phyloP scores from a whole-genome alignment of 768 basidiomycete species.

The Collybia nuda region DNA sequence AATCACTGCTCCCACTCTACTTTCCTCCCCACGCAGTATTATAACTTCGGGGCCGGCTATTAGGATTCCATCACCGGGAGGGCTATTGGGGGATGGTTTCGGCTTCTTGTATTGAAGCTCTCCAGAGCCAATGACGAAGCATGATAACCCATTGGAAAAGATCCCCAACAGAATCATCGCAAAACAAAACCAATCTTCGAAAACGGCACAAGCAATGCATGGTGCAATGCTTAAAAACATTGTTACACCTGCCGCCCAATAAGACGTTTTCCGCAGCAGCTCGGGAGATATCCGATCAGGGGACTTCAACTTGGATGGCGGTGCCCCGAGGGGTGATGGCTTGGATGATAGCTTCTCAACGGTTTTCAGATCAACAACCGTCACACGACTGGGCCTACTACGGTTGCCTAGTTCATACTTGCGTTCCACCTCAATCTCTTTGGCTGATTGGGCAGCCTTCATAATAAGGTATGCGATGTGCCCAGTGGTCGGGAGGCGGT shows the following conservation, averaged over 20 bases:
- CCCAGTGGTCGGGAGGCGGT: slow-evolving; percentile 22
- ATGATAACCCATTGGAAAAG: slow-evolving; percentile 26
- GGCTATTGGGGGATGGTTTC: not conserved
- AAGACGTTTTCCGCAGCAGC: too few relatives aligned
- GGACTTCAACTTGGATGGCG: too few relatives aligned
- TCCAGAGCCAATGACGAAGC: slow-evolving; percentile 8
- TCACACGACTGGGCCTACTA: not conserved
- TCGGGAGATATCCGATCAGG: too few relatives aligned
- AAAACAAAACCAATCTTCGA: slow-evolving; percentile 28
- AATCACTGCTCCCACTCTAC: slow-evolving; percentile 22
- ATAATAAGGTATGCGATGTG: slow-evolving; percentile 24
- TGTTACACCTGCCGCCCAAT: too few relatives aligned
- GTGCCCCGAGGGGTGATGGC: too few relatives aligned
- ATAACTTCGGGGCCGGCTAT: slow-evolving; percentile 9
- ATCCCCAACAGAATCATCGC: slow-evolving; percentile 31
- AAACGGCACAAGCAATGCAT: slow-evolving; percentile 16
- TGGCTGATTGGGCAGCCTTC: slow-evolving; percentile 6
- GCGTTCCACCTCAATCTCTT: too few relatives aligned
- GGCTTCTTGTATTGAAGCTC: not conserved
- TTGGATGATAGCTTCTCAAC: not conserved
- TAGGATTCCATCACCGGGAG: slow-evolving; percentile 23
- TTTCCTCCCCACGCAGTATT: slow-evolving; percentile 22
- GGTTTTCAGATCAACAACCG: not conserved
- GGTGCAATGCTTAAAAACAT: slow-evolving; percentile 19
- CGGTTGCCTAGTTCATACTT: too few relatives aligned